These are phyloP conservation scores for Angomonas desouzai DNA, from an alignment of 208 protist species.

Conservation along the genomic window DNA sequence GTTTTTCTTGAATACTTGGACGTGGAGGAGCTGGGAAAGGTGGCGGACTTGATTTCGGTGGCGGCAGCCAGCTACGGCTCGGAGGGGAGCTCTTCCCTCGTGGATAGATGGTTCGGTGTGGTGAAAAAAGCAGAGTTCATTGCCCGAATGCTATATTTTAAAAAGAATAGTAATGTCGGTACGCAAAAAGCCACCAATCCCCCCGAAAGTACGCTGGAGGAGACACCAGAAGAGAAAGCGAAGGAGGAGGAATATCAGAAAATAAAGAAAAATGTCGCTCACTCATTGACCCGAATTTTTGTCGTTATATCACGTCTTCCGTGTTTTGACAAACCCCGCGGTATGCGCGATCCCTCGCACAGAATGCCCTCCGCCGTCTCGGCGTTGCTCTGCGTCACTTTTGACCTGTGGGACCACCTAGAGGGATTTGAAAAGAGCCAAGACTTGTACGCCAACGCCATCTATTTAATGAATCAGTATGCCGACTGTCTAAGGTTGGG, in stretches of 20 bases:
- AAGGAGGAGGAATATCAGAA: background rate
- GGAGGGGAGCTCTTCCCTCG: background rate
- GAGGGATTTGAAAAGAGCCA: constrained; percentile 11
- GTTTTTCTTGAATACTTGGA: constrained; percentile 1
- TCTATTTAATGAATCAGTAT: background rate
- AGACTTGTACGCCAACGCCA: background rate
- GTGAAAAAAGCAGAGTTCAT: constrained; percentile 10
- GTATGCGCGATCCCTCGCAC: background rate
- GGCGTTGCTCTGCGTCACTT: constrained; percentile 5
- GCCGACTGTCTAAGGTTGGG: background rate
- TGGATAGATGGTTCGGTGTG: background rate
- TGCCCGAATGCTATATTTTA: constrained; percentile 9
- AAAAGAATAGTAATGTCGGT: background rate
- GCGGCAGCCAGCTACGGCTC: too few relatives aligned
- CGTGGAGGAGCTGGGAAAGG: background rate
- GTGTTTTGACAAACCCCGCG: background rate
- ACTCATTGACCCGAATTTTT: background rate
- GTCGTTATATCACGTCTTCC: background rate
- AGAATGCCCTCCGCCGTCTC: background rate
- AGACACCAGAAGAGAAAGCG: constrained; percentile 1
- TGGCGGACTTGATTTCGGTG: too few relatives aligned
- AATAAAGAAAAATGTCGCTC: background rate
- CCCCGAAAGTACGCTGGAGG: background rate
- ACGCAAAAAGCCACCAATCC: background rate
- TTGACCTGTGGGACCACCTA: constrained; percentile 6